These are phyloP conservation scores for Tylopilus plumbeoviolaceoides DNA, from an alignment of 768 basidiomycete genomes.

Conservation along the genomic window DNA sequence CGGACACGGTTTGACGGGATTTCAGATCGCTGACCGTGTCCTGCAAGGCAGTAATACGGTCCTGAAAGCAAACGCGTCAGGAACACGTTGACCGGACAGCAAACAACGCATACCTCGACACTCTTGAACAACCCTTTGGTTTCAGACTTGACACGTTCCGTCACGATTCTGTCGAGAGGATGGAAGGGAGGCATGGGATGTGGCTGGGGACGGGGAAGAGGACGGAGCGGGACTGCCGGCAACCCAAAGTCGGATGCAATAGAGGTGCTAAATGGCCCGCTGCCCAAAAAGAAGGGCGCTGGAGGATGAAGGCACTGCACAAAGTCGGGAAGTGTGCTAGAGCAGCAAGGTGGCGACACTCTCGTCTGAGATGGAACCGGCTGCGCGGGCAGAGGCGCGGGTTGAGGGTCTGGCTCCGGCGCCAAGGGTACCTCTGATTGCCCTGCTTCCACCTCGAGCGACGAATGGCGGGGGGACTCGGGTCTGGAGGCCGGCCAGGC, in stretches of 20 bases:
- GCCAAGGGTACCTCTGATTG: conserved; percentile 7
- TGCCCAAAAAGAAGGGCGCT: conserved; percentile 14
- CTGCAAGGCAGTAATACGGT: conserved; percentile 22
- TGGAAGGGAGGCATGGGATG: conserved; percentile 13
- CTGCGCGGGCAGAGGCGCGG: conserved; percentile 3
- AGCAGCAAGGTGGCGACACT: conserved; percentile 9
- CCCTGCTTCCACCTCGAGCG: conserved; percentile 10
- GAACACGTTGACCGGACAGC: background rate
- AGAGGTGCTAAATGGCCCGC: conserved; percentile 20
- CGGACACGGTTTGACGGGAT: conserved; percentile 22
- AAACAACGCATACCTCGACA: conserved; percentile 16
- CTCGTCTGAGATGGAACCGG: conserved; percentile 7
- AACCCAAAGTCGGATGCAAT: conserved; percentile 17
- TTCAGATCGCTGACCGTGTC: conserved; percentile 17
- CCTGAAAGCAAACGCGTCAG: conserved; percentile 14
- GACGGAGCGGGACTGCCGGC: conserved; percentile 12
- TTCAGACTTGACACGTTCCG: conserved; percentile 22
- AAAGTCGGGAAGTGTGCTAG: conserved; percentile 8
- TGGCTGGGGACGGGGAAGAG: conserved; percentile 2
- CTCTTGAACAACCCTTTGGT: conserved; percentile 19
- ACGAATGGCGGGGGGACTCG: conserved; percentile 26
- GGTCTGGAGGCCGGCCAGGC: conserved; percentile 41
- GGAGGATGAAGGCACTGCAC: conserved; percentile 20
- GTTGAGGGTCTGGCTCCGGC: conserved; percentile 2
- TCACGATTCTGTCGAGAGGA: conserved; percentile 12